A percentile compares a stretch with the other conserved stretches of the same genome.
Evolutionary conservation across 441 rosid species (phyloP).

Genomic region (Arabidopsis lyrata): DNA sequence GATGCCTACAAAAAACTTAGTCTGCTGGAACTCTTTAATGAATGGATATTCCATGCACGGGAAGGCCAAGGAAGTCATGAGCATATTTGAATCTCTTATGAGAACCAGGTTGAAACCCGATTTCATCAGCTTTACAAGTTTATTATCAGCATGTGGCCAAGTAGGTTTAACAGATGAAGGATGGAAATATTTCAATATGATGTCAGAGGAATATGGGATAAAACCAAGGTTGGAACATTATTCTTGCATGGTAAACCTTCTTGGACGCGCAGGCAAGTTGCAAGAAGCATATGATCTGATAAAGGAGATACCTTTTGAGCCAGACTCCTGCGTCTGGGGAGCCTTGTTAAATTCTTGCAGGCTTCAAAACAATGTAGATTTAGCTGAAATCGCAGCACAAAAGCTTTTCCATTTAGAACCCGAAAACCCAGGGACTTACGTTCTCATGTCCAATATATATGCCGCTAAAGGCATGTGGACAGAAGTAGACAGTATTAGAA

Average conservation of each 20-base stretch:
- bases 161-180: conserved; percentile 62
- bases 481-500: conserved; percentile 57
- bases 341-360: conserved; percentile 71
- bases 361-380: conserved; percentile 51
- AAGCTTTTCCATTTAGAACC: conserved; percentile 60
- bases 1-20: conserved; percentile 61
- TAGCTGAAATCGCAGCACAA: conserved; percentile 62
- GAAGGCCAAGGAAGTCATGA: conserved; percentile 56
- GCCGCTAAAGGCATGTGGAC: conserved; percentile 61
- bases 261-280: conserved; percentile 61
- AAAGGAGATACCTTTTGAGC: conserved; percentile 59
- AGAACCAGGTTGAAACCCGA: conserved; percentile 57
- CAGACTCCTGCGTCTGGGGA: conserved; percentile 72
- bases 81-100: conserved; percentile 56
- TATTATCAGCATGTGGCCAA: conserved; percentile 68
- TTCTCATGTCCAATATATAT: conserved; percentile 67
- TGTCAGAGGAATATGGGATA: conserved; percentile 56
- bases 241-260: conserved; percentile 71
- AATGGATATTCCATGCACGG: conserved; percentile 75
- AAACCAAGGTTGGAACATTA: conserved; percentile 67
- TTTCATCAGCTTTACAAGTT: conserved; percentile 58
- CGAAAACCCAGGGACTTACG: conserved; percentile 58
- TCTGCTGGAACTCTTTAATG: conserved; percentile 68
- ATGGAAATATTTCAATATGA: conserved; percentile 51
- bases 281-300: conserved; percentile 62